phyloP scores from a whole-genome alignment of 2,329 filamentous ascomycete genomes.

The Fusarium chaquense region DNA sequence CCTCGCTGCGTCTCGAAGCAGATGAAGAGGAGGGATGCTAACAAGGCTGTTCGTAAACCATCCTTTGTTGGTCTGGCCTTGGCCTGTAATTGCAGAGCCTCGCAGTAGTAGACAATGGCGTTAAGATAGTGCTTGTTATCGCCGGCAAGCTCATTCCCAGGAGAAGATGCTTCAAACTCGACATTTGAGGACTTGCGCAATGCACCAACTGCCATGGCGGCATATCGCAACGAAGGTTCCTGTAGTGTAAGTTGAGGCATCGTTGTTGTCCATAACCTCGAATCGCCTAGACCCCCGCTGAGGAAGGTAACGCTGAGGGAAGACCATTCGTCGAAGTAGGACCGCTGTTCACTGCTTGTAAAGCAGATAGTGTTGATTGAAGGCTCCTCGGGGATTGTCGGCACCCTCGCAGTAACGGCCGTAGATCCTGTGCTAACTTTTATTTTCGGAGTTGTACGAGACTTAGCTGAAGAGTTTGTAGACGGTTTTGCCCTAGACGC shows the following conservation, averaged over 20 bases:
- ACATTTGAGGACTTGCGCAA: conserved; percentile 52
- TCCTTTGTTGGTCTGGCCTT: conserved; percentile 53
- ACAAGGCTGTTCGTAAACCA: conserved; percentile 54
- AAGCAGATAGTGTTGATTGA: conserved; percentile 53
- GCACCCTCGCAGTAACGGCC: conserved; percentile 49
- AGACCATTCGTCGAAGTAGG: conserved; percentile 57
- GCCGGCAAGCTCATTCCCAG: conserved; percentile 33
- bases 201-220: conserved; percentile 57
- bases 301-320: conserved; percentile 53
- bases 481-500: conserved; percentile 19
- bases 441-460: conserved; percentile 26
- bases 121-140: conserved; percentile 56
- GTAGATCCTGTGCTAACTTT: conserved; percentile 34
- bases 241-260: conserved; percentile 57
- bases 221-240: conserved; percentile 54
- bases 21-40: conserved; percentile 57
- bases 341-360: conserved; percentile 50
- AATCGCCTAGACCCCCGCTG: conserved; percentile 51
- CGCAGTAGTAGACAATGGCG: conserved; percentile 56
- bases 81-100: conserved; percentile 56
- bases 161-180: conserved; percentile 37
- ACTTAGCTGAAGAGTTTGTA: conserved; percentile 9
- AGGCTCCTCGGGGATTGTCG: conserved; percentile 51
- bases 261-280: conserved; percentile 55
- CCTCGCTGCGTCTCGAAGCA: conserved; percentile 58